Evolutionary conservation across 192 early-diverging fungal species (phyloP).

Genomic region (Coemansia aciculifera): DNA sequence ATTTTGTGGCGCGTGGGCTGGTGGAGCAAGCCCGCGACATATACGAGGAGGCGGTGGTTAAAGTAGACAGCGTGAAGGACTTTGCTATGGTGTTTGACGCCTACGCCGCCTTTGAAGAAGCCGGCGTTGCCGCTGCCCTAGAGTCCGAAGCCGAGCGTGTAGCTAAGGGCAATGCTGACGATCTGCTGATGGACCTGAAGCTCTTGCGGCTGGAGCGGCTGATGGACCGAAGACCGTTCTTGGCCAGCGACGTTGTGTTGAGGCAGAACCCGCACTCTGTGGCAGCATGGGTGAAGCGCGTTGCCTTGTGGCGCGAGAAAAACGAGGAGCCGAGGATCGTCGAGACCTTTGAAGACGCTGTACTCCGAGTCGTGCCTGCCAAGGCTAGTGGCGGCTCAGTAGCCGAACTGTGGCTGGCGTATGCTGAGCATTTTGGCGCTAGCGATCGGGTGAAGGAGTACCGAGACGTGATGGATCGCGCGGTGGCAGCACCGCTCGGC

Average conservation of each 20-base stretch:
- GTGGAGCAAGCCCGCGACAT: conserved; percentile 91
- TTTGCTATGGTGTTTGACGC: conserved; percentile 97
- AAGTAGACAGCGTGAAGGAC: conserved; percentile 82
- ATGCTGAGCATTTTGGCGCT: conserved; percentile 75
- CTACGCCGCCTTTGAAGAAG: conserved; percentile 90
- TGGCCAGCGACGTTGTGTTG: conserved; percentile 91
- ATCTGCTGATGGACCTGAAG: conserved; percentile 75
- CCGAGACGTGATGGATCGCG: conserved; percentile 80
- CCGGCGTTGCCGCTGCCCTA: conserved; percentile 73
- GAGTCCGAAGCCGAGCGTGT: conserved; percentile 62
- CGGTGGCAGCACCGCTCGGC: conserved; percentile 76
- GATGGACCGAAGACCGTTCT: conserved; percentile 87
- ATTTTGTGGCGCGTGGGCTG: conserved; percentile 72
- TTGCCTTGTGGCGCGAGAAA: conserved; percentile 59
- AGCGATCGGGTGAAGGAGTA: conserved; percentile 45
- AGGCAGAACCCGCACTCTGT: conserved; percentile 91
- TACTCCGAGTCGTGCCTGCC: conserved; percentile 66
- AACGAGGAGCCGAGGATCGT: not conserved
- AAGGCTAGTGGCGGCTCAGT: conserved; percentile 78
- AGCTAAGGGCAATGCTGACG: conserved; percentile 41
- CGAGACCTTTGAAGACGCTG: conserved; percentile 57
- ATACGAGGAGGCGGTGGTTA: conserved; percentile 85
- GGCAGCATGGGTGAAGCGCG: conserved; percentile 88
- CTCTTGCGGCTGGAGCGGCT: conserved; percentile 85
- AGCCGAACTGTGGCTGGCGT: conserved; percentile 79